These are phyloP conservation scores for Arthroderma uncinatum DNA, from an alignment of 2,329 filamentous ascomycete genomes.

Conservation along the genomic window DNA sequence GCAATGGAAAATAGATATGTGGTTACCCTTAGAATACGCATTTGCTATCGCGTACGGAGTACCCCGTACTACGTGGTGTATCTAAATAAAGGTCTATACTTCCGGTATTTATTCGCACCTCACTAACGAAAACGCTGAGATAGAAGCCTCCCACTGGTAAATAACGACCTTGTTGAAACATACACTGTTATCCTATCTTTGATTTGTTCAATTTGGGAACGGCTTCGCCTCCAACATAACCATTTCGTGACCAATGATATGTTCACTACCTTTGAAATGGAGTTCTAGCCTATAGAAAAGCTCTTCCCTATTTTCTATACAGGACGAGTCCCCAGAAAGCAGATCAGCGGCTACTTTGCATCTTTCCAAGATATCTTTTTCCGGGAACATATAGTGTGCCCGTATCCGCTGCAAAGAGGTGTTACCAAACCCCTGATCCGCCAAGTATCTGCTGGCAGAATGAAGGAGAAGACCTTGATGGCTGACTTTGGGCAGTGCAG, in stretches of 20 bases:
- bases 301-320: background rate
- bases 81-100: no score
- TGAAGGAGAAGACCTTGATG: conserved; percentile 7
- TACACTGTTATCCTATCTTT: background rate
- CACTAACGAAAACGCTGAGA: no score
- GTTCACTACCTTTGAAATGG: background rate
- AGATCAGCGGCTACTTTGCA: background rate
- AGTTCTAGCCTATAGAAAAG: background rate
- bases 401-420: background rate
- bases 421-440: background rate
- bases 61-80: no score
- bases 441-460: background rate
- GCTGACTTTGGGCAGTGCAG: conserved; percentile 2
- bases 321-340: background rate
- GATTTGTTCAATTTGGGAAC: background rate
- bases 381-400: background rate
- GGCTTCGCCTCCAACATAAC: background rate
- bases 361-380: background rate
- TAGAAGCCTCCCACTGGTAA: no score
- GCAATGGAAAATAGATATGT: no score
- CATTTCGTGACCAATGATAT: background rate
- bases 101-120: no score
- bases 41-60: no score
- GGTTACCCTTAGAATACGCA: no score
- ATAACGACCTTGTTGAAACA: no score